Evolutionary conservation across 768 basidiomycete genomes (phyloP).

Genomic region (Phylloporus scabripes): DNA sequence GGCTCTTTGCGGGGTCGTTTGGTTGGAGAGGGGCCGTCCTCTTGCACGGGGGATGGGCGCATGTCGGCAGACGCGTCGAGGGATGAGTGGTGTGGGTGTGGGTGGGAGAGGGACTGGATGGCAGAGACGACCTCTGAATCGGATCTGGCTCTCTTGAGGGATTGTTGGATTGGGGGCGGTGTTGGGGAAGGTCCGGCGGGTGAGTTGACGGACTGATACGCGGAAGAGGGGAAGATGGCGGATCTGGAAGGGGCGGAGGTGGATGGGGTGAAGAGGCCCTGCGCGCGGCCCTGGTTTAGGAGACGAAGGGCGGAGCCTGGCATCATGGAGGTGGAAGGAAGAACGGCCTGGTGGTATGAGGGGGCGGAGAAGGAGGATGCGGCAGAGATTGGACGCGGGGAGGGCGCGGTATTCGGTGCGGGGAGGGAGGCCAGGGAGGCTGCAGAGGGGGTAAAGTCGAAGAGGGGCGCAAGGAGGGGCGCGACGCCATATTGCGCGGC

Average conservation of each 20-base stretch:
- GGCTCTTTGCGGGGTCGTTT: constrained; percentile 66
- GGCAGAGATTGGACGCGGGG: constrained; percentile 62
- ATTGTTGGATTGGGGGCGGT: constrained; percentile 41
- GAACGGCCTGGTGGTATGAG: constrained; percentile 47
- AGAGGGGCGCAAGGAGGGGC: constrained; percentile 79
- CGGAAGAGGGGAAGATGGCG: constrained; percentile 50
- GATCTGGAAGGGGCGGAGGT: constrained; percentile 53
- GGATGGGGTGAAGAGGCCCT: constrained; percentile 81
- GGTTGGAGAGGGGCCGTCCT: constrained; percentile 62
- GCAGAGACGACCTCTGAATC: constrained; percentile 51
- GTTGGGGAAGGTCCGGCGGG: constrained; percentile 50
- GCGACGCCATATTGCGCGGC: constrained; percentile 90
- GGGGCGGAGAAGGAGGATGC: constrained; percentile 60
- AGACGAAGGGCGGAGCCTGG: constrained; percentile 81
- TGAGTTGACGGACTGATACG: constrained; percentile 42
- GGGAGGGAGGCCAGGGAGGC: constrained; percentile 67
- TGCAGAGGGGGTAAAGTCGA: constrained; percentile 85
- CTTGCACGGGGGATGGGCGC: constrained; percentile 42
- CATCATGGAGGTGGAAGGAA: constrained; percentile 82
- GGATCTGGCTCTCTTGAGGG: constrained; percentile 58
- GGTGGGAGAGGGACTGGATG: constrained; percentile 11
- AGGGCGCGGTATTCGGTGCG: constrained; percentile 39
- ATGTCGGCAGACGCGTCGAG: constrained; percentile 40
- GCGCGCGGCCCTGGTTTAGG: constrained; percentile 79
- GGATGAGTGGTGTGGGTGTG: constrained; percentile 20